These are phyloP conservation scores for Lumnitzera littorea DNA, from an alignment of 345 rosid species.

Conservation along the genomic window DNA sequence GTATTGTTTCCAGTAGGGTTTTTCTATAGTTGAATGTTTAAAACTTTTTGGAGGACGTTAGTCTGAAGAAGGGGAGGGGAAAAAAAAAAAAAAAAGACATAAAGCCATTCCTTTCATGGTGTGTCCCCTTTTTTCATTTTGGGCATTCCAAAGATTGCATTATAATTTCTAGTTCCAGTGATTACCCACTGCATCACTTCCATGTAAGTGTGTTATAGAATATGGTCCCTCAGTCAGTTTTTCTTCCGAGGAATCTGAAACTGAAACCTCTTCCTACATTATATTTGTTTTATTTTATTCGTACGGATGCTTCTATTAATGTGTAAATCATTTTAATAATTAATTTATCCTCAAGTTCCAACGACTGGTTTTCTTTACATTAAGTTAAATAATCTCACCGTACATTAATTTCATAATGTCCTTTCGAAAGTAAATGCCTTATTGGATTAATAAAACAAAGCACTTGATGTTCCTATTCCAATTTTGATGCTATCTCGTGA, in stretches of 20 bases:
- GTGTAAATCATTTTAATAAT: constrained; percentile 11
- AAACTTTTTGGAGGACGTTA: neutral
- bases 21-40: neutral
- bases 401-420: constrained; percentile 30
- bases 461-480: constrained; percentile 60
- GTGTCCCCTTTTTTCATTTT: constrained; percentile 3
- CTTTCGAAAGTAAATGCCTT: constrained; percentile 16
- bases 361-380: constrained; percentile 40
- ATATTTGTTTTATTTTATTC: constrained; percentile 17
- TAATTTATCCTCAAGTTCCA: constrained; percentile 42
- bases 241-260: constrained; percentile 28
- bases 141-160: no score
- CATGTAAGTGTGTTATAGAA: constrained; percentile 18
- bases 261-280: constrained; percentile 23
- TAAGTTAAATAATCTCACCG: neutral
- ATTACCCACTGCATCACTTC: constrained; percentile 26
- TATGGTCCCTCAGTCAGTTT: constrained; percentile 6
- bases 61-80: no score
- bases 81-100: no score
- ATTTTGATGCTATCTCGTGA: constrained; percentile 37
- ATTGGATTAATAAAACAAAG: constrained; percentile 26
- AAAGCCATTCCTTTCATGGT: no score
- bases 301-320: constrained; percentile 44
- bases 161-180: constrained; percentile 12
- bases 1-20: neutral